phyloP scores from a whole-genome alignment of 768 basidiomycete species.

The Boletus subcaerulescens region DNA sequence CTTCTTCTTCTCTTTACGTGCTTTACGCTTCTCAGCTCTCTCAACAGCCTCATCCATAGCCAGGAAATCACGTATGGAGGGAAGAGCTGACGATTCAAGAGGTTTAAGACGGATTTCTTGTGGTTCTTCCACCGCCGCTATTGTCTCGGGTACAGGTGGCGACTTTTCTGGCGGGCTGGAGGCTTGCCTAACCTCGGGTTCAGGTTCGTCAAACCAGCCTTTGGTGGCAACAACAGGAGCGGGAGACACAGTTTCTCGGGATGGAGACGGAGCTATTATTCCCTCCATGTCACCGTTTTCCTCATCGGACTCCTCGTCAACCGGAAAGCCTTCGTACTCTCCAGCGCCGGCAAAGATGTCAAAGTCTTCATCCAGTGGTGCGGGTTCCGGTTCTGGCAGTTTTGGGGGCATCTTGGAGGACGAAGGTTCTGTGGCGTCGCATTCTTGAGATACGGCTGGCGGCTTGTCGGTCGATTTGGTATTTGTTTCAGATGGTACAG shows the following conservation, averaged over 20 bases:
- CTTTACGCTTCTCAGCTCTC: constrained; percentile 62
- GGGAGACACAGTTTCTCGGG: constrained; percentile 8
- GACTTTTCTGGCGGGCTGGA: constrained; percentile 12
- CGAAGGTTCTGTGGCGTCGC: not conserved
- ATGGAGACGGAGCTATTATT: constrained; percentile 7
- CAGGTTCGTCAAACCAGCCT: constrained; percentile 48
- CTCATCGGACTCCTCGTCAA: constrained; percentile 52
- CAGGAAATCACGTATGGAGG: constrained; percentile 80
- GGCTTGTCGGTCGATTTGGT: not conserved
- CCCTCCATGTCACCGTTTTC: constrained; percentile 17
- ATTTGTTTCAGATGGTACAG: constrained; percentile 15
- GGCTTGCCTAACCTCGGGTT: constrained; percentile 23
- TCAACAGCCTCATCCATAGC: constrained; percentile 70
- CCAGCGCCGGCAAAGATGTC: constrained; percentile 88
- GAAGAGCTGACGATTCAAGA: constrained; percentile 74
- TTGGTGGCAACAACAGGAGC: constrained; percentile 10
- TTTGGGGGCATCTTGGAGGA: constrained; percentile 6
- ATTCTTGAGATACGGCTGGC: not conserved
- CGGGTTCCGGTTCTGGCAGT: constrained; percentile 15
- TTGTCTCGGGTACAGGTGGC: constrained; percentile 7
- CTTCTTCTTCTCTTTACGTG: constrained; percentile 71
- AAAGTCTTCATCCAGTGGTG: constrained; percentile 53
- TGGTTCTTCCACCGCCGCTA: constrained; percentile 29
- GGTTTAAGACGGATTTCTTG: constrained; percentile 61
- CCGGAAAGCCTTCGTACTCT: constrained; percentile 72